These are phyloP conservation scores for Epichloe gansuensis DNA, from an alignment of 2,329 filamentous ascomycete species.

Conservation along the genomic window DNA sequence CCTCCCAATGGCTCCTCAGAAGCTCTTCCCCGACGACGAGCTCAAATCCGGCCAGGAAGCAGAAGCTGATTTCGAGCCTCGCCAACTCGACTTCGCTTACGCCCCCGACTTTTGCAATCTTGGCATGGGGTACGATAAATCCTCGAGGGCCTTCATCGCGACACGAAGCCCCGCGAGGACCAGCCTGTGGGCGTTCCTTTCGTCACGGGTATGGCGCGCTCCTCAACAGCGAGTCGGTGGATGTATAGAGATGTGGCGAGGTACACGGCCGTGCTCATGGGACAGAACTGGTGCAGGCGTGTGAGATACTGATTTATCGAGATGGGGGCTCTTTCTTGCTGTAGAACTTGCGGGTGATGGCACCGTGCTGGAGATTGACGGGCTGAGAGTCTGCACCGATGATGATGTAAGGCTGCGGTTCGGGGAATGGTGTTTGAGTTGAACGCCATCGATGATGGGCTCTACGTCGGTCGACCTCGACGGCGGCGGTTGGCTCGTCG, in stretches of 20 bases:
- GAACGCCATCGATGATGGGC: constrained; percentile 45
- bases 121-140: constrained; percentile 73
- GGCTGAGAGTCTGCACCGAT: constrained; percentile 61
- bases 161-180: constrained; percentile 75
- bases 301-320: constrained; percentile 72
- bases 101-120: constrained; percentile 78
- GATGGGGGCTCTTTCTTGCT: constrained; percentile 76
- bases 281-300: constrained; percentile 81
- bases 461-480: constrained; percentile 13
- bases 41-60: constrained; percentile 77
- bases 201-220: constrained; percentile 69
- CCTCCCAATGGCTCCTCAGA: constrained; percentile 22
- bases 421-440: constrained; percentile 26
- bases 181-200: constrained; percentile 76
- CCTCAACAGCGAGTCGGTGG: constrained; percentile 64
- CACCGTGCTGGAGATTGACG: constrained; percentile 65
- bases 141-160: constrained; percentile 91
- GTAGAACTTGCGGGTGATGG: constrained; percentile 87
- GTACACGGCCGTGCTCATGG: constrained; percentile 88
- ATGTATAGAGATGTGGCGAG: constrained; percentile 83
- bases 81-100: constrained; percentile 73
- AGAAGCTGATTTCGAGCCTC: constrained; percentile 78
- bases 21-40: constrained; percentile 40
- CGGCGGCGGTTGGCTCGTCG: neutral
- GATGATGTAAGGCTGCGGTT: constrained; percentile 42